These are phyloP conservation scores for Pseudocercospora musae DNA, from an alignment of 2,329 filamentous ascomycete genomes.

Conservation along the genomic window DNA sequence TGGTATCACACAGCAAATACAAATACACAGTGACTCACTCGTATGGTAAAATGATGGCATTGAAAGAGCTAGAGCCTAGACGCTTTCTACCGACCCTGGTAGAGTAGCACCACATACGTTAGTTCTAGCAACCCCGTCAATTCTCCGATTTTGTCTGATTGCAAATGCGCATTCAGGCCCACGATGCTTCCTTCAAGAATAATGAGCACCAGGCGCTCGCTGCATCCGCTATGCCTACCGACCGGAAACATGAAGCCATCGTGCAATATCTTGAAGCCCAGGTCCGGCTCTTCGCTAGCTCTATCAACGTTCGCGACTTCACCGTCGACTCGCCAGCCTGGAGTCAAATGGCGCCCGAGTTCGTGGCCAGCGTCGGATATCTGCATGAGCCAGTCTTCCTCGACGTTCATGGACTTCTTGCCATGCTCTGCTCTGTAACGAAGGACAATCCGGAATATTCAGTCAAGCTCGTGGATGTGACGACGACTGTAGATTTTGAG, in stretches of 20 bases:
- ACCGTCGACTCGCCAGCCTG: not conserved
- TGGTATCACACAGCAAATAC: not conserved
- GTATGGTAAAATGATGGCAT: not conserved
- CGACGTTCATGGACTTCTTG: not conserved
- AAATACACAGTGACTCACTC: not conserved
- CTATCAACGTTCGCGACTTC: constrained; percentile 3
- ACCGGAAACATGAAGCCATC: not conserved
- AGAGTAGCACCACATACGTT: not conserved
- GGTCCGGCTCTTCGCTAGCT: not conserved
- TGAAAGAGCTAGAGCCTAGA: not conserved
- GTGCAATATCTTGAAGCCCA: not conserved
- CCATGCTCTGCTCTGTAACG: not conserved
- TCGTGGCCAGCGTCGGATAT: not conserved
- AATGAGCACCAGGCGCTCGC: not conserved
- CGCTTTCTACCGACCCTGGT: not conserved
- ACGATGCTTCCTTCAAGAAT: too few relatives aligned
- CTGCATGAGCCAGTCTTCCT: not conserved
- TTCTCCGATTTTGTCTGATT: not conserved
- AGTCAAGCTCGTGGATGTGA: constrained; percentile 3
- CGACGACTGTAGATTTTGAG: not conserved
- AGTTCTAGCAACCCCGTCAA: too few relatives aligned
- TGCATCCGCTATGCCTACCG: not conserved
- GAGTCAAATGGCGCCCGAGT: not conserved
- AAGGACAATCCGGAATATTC: constrained; percentile 5
- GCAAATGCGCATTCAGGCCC: not conserved